Conservation (phyloP, 169 alveolate species). For the Babesia bigemina region DNA sequence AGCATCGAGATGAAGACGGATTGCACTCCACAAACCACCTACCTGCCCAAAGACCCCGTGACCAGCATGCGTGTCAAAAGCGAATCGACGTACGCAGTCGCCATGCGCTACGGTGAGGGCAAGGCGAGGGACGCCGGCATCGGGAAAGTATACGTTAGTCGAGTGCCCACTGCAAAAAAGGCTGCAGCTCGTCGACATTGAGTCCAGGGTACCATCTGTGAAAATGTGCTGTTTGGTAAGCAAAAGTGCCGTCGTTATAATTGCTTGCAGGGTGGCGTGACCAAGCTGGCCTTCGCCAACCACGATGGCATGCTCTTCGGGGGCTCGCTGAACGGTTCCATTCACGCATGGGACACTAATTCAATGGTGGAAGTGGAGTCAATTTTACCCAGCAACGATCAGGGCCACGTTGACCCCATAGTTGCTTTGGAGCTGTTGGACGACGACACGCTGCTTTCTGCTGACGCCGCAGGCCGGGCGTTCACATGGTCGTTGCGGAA, state of each 20-base stretch:
- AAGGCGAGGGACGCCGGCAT: not conserved
- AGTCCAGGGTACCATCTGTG: not conserved
- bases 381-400: not conserved
- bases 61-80: not conserved
- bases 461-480: slow-evolving; percentile 14
- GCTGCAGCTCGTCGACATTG: slow-evolving; percentile 13
- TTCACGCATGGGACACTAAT: slow-evolving; percentile 13
- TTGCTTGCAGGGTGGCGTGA: slow-evolving; percentile 3
- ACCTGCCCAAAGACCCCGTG: slow-evolving; percentile 14
- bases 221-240: slow-evolving; percentile 18
- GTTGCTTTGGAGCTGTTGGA: slow-evolving; percentile 1
- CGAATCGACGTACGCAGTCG: slow-evolving; percentile 10
- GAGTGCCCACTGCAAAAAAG: not conserved
- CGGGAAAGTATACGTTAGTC: slow-evolving; percentile 12
- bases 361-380: not conserved
- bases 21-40: not conserved
- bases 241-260: not conserved
- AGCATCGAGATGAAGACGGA: not conserved
- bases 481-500: slow-evolving; percentile 27
- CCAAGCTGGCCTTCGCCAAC: slow-evolving; percentile 1
- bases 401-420: slow-evolving; percentile 32
- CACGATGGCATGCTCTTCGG: slow-evolving; percentile 7
- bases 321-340: slow-evolving; percentile 14
- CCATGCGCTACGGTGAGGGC: slow-evolving; percentile 5
- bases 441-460: slow-evolving; percentile 15